phyloP scores from a whole-genome alignment of 1,139 yeast genomes.

The Debaryomyces nepalensis region DNA sequence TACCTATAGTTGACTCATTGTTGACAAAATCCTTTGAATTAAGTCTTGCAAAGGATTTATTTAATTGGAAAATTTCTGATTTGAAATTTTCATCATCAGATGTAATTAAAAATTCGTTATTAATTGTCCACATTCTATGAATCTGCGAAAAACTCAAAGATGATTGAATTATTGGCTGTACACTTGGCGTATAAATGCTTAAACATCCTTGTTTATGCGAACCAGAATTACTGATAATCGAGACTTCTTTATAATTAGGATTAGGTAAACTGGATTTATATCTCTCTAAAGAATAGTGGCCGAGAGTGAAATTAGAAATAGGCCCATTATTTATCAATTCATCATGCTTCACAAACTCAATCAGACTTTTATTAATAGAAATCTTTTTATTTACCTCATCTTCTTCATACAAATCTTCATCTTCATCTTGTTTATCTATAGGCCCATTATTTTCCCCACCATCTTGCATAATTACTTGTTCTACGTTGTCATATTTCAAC shows the following conservation, averaged over 20 bases:
- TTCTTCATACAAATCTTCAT: slow-evolving; percentile 36
- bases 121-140: slow-evolving; percentile 74
- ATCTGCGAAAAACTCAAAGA: slow-evolving; percentile 77
- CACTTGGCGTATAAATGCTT: slow-evolving; percentile 63
- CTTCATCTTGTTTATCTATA: slow-evolving; percentile 27
- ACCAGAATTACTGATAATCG: slow-evolving; percentile 76
- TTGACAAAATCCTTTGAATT: slow-evolving; percentile 68
- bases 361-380: slow-evolving; percentile 31
- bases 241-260: slow-evolving; percentile 67
- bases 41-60: slow-evolving; percentile 66
- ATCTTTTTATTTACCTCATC: slow-evolving; percentile 41
- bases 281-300: slow-evolving; percentile 59
- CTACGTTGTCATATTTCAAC: slow-evolving; percentile 29
- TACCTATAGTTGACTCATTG: slow-evolving; percentile 66
- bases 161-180: slow-evolving; percentile 67
- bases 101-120: slow-evolving; percentile 64
- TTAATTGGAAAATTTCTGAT: slow-evolving; percentile 75
- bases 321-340: slow-evolving; percentile 74
- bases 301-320: slow-evolving; percentile 68
- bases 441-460: slow-evolving; percentile 19
- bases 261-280: slow-evolving; percentile 65
- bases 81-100: slow-evolving; percentile 68
- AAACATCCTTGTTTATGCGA: slow-evolving; percentile 58
- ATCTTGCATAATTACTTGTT: slow-evolving; percentile 16
- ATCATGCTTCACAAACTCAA: slow-evolving; percentile 55